Evolutionary conservation across 1,284 basidiomycete genomes (phyloP).

Genomic region (Cystobasidiaceae sp.): DNA sequence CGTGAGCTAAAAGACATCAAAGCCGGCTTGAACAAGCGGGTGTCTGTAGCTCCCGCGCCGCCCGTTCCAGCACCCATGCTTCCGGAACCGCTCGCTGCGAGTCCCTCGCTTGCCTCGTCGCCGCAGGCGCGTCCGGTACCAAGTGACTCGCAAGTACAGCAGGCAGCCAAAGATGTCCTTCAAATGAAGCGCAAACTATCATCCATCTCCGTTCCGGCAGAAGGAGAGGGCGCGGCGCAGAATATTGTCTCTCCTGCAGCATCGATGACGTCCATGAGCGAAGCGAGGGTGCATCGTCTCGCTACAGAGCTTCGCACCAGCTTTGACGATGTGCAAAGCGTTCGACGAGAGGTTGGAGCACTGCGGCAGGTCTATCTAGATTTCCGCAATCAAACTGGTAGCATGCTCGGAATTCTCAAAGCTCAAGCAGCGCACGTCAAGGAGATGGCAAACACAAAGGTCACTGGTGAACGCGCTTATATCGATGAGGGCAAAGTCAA

Average conservation of each 20-base stretch:
- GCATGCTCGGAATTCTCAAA: conserved; percentile 68
- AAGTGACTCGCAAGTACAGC: conserved; percentile 36
- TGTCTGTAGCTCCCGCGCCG: conserved; percentile 49
- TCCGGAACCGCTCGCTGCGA: conserved; percentile 27
- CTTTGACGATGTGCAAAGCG: conserved; percentile 87
- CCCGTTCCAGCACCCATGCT: conserved; percentile 38
- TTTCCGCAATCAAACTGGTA: conserved; percentile 84
- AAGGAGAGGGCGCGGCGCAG: not conserved
- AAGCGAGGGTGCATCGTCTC: conserved; percentile 51
- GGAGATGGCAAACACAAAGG: conserved; percentile 69
- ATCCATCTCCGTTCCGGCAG: not conserved
- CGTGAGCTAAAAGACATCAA: conserved; percentile 90
- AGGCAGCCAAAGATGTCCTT: conserved; percentile 31
- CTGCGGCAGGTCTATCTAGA: conserved; percentile 92
- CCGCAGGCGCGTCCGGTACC: conserved; percentile 27
- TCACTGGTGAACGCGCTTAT: conserved; percentile 79
- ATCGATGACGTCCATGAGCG: not conserved
- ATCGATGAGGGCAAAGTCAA: conserved; percentile 88
- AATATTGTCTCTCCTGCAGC: conserved; percentile 52
- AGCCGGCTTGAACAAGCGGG: conserved; percentile 55
- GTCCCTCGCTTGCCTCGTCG: conserved; percentile 2
- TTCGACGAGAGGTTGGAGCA: conserved; percentile 85
- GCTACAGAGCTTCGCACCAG: conserved; percentile 81
- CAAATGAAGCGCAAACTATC: conserved; percentile 14
- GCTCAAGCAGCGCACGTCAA: conserved; percentile 79